Percentiles rank a stretch among this genome's conserved stretches.
These are phyloP conservation scores for Macadamia integrifolia DNA, from an alignment of 164 flowering plant species.

Conservation along the genomic window DNA sequence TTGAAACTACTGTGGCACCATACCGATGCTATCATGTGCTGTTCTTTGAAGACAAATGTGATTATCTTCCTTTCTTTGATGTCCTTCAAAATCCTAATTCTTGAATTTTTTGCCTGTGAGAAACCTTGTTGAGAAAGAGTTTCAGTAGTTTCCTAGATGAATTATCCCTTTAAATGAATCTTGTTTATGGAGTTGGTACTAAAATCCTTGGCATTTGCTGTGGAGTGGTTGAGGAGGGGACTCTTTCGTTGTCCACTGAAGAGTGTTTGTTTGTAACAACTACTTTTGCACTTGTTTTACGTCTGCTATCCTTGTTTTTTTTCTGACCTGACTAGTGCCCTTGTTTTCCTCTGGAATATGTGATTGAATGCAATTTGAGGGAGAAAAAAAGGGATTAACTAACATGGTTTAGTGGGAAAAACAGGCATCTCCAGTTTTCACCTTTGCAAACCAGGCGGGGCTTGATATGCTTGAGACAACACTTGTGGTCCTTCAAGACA, in stretches of 20 bases:
- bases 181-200: too few species aligned
- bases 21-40: slow-evolving; percentile 78
- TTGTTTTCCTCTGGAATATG: too few species aligned
- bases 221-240: too few species aligned
- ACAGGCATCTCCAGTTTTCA: slow-evolving; percentile 67
- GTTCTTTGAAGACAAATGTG: slow-evolving; percentile 66
- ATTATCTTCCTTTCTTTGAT: background rate
- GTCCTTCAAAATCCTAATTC: background rate
- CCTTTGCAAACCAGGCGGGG: slow-evolving; percentile 74
- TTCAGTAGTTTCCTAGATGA: background rate
- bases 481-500: slow-evolving; percentile 69
- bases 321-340: too few species aligned
- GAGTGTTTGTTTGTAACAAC: too few species aligned
- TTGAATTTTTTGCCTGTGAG: background rate
- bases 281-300: too few species aligned
- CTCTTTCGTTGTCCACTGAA: too few species aligned
- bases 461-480: slow-evolving; percentile 84
- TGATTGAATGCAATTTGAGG: too few species aligned
- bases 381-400: background rate
- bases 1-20: slow-evolving; percentile 75
- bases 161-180: too few species aligned
- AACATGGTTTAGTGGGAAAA: background rate
- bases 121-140: too few species aligned
- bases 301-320: too few species aligned
- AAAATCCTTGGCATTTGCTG: too few species aligned